A percentile compares a stretch with the other conserved stretches of the same genome.
These are phyloP conservation scores for Carex parvula DNA, from an alignment of 176 grass and related monocot genomes.

Conservation along the genomic window DNA sequence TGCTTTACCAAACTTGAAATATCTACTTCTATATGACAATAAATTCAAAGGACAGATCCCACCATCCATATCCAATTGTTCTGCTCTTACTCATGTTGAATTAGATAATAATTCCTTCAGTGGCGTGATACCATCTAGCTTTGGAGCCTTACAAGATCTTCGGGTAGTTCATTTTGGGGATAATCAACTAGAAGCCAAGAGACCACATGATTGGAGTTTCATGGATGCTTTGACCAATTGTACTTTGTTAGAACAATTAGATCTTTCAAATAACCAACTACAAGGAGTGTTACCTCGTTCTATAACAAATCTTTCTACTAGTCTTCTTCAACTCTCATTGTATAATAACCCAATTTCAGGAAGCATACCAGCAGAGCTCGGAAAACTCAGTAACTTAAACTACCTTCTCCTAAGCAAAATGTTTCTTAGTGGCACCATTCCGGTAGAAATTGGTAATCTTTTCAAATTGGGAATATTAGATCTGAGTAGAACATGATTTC, in stretches of 20 bases:
- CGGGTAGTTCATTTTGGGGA: rapidly evolving
- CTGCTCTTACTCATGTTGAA: no score
- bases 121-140: no score
- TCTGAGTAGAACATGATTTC: not conserved
- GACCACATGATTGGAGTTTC: conserved; percentile 22
- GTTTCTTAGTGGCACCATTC: not conserved
- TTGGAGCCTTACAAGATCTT: no score
- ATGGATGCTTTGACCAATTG: conserved; percentile 26
- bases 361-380: not conserved
- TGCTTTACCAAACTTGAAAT: no score
- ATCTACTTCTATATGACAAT: no score
- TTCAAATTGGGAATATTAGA: not conserved
- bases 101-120: no score
- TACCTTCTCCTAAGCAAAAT: rapidly evolving
- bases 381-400: not conserved
- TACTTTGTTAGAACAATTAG: not conserved
- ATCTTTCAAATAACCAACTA: not conserved
- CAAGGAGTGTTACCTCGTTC: conserved; percentile 22
- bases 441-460: not conserved
- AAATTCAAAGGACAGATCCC: no score
- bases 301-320: conserved; percentile 31
- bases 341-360: not conserved
- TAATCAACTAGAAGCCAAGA: conserved; percentile 27
- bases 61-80: no score
- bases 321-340: not conserved